Evolutionary conservation across 768 basidiomycete genomes (phyloP).

Genomic region (Boletus coccyginus): DNA sequence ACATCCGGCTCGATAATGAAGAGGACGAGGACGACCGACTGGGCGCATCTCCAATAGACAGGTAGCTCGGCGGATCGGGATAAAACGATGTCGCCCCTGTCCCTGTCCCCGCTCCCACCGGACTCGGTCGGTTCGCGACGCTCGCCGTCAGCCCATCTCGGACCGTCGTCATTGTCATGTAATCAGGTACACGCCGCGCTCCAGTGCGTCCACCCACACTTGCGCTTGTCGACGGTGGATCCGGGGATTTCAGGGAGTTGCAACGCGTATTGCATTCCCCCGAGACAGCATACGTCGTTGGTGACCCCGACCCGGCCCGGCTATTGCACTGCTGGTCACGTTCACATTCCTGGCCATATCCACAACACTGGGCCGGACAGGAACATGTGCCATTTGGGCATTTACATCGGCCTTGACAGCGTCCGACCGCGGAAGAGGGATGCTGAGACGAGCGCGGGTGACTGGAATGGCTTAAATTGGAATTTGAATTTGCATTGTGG

Average conservation of each 20-base stretch:
- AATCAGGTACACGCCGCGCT: slow-evolving; percentile 29
- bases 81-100: slow-evolving; percentile 15
- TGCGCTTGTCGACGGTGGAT: slow-evolving; percentile 6
- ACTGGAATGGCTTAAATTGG: slow-evolving; percentile 3
- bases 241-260: slow-evolving; percentile 7
- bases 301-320: slow-evolving; percentile 7
- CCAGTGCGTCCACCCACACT: slow-evolving; percentile 11
- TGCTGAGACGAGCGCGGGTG: slow-evolving; percentile 14
- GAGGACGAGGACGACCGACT: slow-evolving; percentile 34
- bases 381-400: slow-evolving; percentile 33
- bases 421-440: slow-evolving; percentile 22
- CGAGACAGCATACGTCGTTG: slow-evolving; percentile 30
- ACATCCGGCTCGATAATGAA: slow-evolving; percentile 32
- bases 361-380: slow-evolving; percentile 33
- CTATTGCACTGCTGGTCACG: slow-evolving; percentile 26
- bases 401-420: slow-evolving; percentile 34
- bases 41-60: slow-evolving; percentile 23
- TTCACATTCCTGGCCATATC: slow-evolving; percentile 30
- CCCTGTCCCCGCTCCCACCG: slow-evolving; percentile 11
- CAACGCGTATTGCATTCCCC: slow-evolving; percentile 33
- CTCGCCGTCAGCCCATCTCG: slow-evolving; percentile 29
- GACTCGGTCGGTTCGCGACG: slow-evolving; percentile 14
- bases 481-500: slow-evolving; percentile 6
- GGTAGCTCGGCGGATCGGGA: slow-evolving; percentile 21
- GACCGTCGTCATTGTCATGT: slow-evolving; percentile 32